Evolutionary conservation across 192 early-diverging fungal species (phyloP), one percentile per base, ranked within the genome.

Genomic region (Allomyces javanicus): DNA sequence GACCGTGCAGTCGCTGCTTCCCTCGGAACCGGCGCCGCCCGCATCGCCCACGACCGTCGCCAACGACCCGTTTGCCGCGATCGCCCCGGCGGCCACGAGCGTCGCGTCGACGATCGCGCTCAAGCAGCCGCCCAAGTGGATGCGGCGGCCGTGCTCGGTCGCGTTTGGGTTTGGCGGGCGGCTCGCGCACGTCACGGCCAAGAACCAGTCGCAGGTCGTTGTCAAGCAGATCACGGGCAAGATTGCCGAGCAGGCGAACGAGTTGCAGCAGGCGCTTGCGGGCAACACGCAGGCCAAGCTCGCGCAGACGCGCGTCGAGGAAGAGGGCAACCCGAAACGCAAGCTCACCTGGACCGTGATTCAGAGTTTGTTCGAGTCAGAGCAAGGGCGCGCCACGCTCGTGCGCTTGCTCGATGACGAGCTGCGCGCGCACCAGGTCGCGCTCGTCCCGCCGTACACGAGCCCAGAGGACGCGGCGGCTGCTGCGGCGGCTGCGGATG

Each of bases 111-210:
- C 83, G 5, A 77, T 90, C 66, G 72, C 83, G 23, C 76, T 91
- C 10, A 86, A 85, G 66, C 82, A 88, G 45, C 89, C 96, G 62
- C 96, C 96, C 66, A 94, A 93, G 74, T 99, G 96, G 96, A 80
- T 95, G 25, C 84, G 87, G 24, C 77, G 92, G 1, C 94, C 93
- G 23, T 86, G 86, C 0, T 92, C 92, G 17, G 89, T 83, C 1
- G 75, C 83, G 1, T 99, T 89, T 80, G 87, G 88, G 6, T 97
- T 93, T 70, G 94, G 94, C 68, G 90, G 91, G 40, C 87, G 92
- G 72, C 78, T 97, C 17, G 87, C 90, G 22, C 74, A 73, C 63
- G 62, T 73, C 24, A 64, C 76, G 66, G 66, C 73, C 44, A 71
- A 64, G 1, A 79, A 67, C 25, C 22, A 66, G 24, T 64, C 63